Conservation (phyloP, 2,329 filamentous ascomycete genomes). For the Aspergillus unguis region DNA sequence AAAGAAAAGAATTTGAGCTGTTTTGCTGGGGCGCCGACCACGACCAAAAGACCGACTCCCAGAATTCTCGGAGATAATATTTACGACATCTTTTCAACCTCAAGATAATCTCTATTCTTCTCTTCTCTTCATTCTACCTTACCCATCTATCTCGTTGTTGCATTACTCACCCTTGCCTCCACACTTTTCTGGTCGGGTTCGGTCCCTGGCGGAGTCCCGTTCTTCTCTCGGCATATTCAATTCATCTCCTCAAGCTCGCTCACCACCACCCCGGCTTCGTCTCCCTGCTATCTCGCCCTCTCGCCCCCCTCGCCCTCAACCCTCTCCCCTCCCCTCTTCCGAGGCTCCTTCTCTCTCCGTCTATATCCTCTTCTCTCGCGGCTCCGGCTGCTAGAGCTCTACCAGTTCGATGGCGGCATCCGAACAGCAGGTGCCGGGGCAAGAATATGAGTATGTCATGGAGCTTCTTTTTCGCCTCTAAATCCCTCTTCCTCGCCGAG, state of each 20-base stretch:
- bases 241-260: slow-evolving; percentile 2
- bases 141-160: too few relatives aligned
- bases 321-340: background rate
- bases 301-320: background rate
- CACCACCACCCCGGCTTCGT: slow-evolving; percentile 5
- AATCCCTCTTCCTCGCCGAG: background rate
- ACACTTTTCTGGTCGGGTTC: slow-evolving; percentile 8
- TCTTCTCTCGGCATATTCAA: slow-evolving; percentile 19
- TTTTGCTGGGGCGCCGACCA: slow-evolving; percentile 1
- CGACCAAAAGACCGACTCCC: slow-evolving; percentile 1
- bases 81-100: slow-evolving; percentile 7
- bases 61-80: background rate
- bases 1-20: slow-evolving; percentile 2
- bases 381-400: slow-evolving; percentile 36
- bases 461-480: slow-evolving; percentile 3
- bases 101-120: slow-evolving; percentile 9
- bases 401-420: slow-evolving; percentile 40
- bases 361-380: slow-evolving; percentile 16
- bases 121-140: slow-evolving; percentile 2
- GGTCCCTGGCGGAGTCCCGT: slow-evolving; percentile 15
- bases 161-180: background rate
- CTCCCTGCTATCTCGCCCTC: background rate
- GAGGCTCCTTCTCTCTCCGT: slow-evolving; percentile 7
- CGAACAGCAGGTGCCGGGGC: slow-evolving; percentile 41
- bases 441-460: slow-evolving; percentile 47